Base-by-base conservation (phyloP, 2,329 filamentous ascomycete species). In the Pseudogymnoascus sp. region DNA sequence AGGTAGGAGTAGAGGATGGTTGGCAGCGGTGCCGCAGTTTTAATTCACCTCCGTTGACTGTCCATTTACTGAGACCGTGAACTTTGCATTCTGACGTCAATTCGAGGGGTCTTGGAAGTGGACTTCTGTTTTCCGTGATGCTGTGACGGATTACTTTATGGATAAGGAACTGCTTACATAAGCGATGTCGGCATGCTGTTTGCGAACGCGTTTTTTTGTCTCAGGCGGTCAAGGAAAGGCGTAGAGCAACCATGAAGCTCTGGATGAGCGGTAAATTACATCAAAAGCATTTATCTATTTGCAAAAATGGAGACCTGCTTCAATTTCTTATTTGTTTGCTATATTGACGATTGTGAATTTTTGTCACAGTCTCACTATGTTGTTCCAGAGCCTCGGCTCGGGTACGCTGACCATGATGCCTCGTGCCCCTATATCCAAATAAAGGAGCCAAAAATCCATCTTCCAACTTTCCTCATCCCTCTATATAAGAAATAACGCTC, bases 1-100 rank as follows among this genome's bases (percentile, higher is more conserved):
- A 31, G 16, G 48, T 54, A 6, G 25, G 3, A 54, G 48, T 54
- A 54, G 3, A 31, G 48, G 1, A 19, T 31, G 3, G 23, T 54
- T 54, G 3, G 48, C 48, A 54, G 48, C 48, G 21, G 48, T 54
- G 48, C 48, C 48, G 48, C 48, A 6, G 25, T 54, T 6, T 54
- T n/a, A 54, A 54, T 54, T 54, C 48, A 54, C 48, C 48, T 54
- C 48, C 48, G 48, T 54, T 54, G 48, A 34, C 48, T 54, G 48
- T 54, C 48, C 48, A 54, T 54, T 54, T 54, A 54, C 48, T 54
- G 48, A 54, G 48, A 34, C 48, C 7, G 25, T 54, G 4, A 19
- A 54, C 14, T 31, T 54, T 54, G 48, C 48, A 54, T 54, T 54
- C 48, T 54, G 48, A 54, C 48, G 48, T 54, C 48, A 54, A 54